phyloP scores from a whole-genome alignment of 768 basidiomycete genomes.

The Kwoniella shandongensis region DNA sequence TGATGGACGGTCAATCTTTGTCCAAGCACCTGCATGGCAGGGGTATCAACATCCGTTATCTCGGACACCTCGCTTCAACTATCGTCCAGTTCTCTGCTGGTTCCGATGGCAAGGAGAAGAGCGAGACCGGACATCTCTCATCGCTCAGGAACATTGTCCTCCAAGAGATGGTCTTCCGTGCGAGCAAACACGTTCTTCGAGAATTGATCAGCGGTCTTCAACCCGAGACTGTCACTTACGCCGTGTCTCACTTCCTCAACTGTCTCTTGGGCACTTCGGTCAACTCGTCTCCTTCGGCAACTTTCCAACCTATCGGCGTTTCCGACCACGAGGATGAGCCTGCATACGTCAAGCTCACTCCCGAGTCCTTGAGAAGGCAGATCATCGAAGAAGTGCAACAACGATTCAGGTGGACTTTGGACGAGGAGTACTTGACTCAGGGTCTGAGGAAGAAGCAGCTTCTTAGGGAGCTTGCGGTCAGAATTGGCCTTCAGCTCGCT shows the following conservation, averaged over 20 bases:
- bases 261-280: conserved; percentile 54
- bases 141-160: conserved; percentile 49
- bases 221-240: conserved; percentile 49
- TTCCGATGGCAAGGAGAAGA: conserved; percentile 33
- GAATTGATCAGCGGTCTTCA: conserved; percentile 47
- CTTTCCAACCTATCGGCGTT: conserved; percentile 49
- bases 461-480: conserved; percentile 55
- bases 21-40: conserved; percentile 53
- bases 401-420: conserved; percentile 54
- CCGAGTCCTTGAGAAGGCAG: conserved; percentile 47
- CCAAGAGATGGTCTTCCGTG: conserved; percentile 57
- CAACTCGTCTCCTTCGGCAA: conserved; percentile 49
- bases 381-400: conserved; percentile 49
- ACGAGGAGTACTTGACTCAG: conserved; percentile 39
- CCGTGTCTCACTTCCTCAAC: conserved; percentile 57
- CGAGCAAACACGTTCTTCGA: conserved; percentile 55
- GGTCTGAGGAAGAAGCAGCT: conserved; percentile 52
- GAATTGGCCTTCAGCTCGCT: conserved; percentile 55
- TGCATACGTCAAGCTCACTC: conserved; percentile 53
- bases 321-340: conserved; percentile 37
- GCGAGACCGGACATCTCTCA: conserved; percentile 35
- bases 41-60: conserved; percentile 59
- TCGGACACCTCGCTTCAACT: conserved; percentile 53
- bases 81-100: conserved; percentile 46
- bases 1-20: conserved; percentile 55